Conservation (phyloP, 305 asterid genomes). For the Lippia alba region DNA sequence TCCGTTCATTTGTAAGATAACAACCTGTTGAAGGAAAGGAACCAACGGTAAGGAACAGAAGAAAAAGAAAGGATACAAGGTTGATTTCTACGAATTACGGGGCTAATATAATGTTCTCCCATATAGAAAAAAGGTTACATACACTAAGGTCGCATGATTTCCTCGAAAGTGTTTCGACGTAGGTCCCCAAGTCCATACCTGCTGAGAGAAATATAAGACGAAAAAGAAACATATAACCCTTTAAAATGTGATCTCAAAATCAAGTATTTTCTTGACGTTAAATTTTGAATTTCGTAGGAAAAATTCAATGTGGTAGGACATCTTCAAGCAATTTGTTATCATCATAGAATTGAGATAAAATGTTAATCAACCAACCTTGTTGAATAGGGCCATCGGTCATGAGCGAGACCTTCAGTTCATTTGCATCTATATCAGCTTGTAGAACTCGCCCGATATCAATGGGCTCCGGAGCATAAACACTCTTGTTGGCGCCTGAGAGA, state of each 20-base stretch:
- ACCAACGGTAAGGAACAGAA: neutral
- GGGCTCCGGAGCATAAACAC: constrained; percentile 79
- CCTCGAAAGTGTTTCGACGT: constrained; percentile 60
- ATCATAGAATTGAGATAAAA: neutral
- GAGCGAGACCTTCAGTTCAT: constrained; percentile 53
- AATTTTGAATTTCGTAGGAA: neutral
- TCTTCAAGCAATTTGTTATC: constrained; percentile 1
- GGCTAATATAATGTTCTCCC: neutral
- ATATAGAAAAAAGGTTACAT: constrained; percentile 26
- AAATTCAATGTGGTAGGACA: constrained; percentile 8
- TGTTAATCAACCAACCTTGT: constrained; percentile 51
- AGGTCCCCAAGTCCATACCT: constrained; percentile 62
- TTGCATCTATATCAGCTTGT: constrained; percentile 65
- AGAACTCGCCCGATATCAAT: constrained; percentile 74
- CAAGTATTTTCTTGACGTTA: neutral
- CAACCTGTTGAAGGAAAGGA: constrained; percentile 46
- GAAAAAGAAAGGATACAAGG: neutral
- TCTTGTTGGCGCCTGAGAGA: constrained; percentile 64
- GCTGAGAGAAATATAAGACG: constrained; percentile 22
- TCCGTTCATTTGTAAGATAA: constrained; percentile 78
- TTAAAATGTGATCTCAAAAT: neutral
- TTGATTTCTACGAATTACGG: neutral
- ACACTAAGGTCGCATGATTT: constrained; percentile 68
- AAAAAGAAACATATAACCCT: neutral
- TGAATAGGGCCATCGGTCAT: constrained; percentile 53